Evolutionary conservation across 345 rosid genomes (phyloP).

Genomic region (Anacardium occidentale): DNA sequence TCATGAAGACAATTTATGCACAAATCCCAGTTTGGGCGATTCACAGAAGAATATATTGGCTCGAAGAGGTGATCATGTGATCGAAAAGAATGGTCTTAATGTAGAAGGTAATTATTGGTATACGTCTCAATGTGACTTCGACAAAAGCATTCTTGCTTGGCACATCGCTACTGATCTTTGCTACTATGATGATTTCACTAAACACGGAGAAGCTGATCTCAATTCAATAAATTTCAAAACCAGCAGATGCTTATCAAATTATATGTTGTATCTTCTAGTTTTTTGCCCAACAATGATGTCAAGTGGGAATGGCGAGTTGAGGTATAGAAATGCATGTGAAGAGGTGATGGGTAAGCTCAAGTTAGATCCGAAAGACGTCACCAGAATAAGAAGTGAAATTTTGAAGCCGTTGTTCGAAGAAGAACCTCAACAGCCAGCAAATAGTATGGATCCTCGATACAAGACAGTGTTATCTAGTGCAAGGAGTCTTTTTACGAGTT

Average conservation of each 20-base stretch:
- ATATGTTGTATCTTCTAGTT: not conserved
- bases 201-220: not conserved
- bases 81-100: not conserved
- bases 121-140: not conserved
- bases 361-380: not conserved
- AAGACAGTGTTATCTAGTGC: not conserved
- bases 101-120: not conserved
- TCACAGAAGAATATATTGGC: not conserved
- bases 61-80: not conserved
- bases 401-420: not conserved
- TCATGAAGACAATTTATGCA: not conserved
- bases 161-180: conserved; percentile 1
- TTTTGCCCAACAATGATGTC: not conserved
- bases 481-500: not conserved
- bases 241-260: not conserved
- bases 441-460: not conserved
- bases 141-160: not conserved
- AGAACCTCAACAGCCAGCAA: not conserved
- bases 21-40: not conserved
- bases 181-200: not conserved
- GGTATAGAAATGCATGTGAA: not conserved
- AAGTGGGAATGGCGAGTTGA: not conserved
- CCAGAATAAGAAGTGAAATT: not conserved
- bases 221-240: not conserved
- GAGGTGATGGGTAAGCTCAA: not conserved